A percentile compares a stretch with the other conserved stretches of the same genome.
These are phyloP conservation scores for Ampelomyces quisqualis DNA, from an alignment of 2,329 filamentous ascomycete genomes.

Conservation along the genomic window DNA sequence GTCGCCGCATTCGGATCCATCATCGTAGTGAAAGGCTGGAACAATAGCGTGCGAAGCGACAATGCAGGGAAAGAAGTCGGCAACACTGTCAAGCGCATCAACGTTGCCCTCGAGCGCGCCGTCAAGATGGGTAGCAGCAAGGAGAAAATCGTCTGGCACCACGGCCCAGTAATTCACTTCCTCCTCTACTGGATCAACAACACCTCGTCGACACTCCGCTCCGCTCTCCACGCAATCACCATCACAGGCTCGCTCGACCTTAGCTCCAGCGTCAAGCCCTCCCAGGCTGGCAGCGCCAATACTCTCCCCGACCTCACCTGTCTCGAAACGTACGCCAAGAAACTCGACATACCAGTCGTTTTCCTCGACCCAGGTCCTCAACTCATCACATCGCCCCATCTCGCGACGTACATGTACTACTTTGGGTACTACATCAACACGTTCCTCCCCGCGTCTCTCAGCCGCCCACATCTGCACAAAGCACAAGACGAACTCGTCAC, in stretches of 20 bases:
- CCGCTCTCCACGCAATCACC: constrained; percentile 24
- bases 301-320: constrained; percentile 22
- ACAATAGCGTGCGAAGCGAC: constrained; percentile 13
- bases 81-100: constrained; percentile 27
- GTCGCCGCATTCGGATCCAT: constrained; percentile 28
- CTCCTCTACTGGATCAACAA: constrained; percentile 33
- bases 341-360: constrained; percentile 27
- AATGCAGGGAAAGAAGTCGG: constrained; percentile 14
- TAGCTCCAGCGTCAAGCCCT: constrained; percentile 19
- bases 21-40: constrained; percentile 34
- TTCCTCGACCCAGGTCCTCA: constrained; percentile 33
- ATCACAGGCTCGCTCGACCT: constrained; percentile 28
- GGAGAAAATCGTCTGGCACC: constrained; percentile 37
- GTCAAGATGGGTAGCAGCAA: constrained; percentile 15
- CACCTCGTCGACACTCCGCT: constrained; percentile 27
- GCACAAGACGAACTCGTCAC: constrained; percentile 33
- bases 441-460: constrained; percentile 24
- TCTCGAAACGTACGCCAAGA: constrained; percentile 26
- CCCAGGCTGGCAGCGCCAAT: constrained; percentile 23
- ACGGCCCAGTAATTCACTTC: constrained; percentile 33
- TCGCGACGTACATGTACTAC: constrained; percentile 35
- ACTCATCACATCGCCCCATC: constrained; percentile 21
- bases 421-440: constrained; percentile 37
- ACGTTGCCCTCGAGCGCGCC: constrained; percentile 23
- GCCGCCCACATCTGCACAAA: constrained; percentile 22